Base-by-base conservation (phyloP, 2,329 filamentous ascomycete species). In the Chaetomium sp. region DNA sequence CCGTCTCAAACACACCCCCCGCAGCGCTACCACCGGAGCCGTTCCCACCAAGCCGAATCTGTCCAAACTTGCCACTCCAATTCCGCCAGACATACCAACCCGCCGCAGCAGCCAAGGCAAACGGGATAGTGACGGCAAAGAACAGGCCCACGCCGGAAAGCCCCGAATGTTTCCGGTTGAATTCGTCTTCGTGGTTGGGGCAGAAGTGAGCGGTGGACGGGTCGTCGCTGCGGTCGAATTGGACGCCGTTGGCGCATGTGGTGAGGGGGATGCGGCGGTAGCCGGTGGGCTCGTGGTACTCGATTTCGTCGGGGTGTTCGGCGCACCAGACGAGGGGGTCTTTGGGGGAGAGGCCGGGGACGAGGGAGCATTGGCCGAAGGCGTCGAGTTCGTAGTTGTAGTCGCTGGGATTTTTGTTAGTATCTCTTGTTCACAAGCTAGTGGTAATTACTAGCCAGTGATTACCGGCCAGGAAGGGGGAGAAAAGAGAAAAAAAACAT, bases 181-280 rank as follows among this genome's bases (percentile, higher is more conserved):
- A 97, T 64, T 96, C 88, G 11, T 91, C 79, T 69, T 96, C 88
- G 63, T 92, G 85, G 51, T 86, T 86, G 0, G 84, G 81, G 70
- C 94, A 99, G 1, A 87, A 73, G 49, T 82, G 76, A 1, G 82
- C 71, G 8, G 75, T 70, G 36, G 79, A 76, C 11, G 77, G 80
- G 70, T 86, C 85, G 69, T 27, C 19, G 19, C 19, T 27, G 19
- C 19, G 19, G 19, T 96, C 91, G 48, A 88, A 76, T 65, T 92
- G 85, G 4, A 72, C 72, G 43, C 92, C 94, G 38, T 85, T 89
- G 44, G 79, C 62, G 70, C 95, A 99, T 0, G 91, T 97, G 0
- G 90, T 91, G 49, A 96, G 80, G 0, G 91, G 92, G 55, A 99
- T 89, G 55, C 86, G 86, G 51, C 94, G 88, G 75, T 95, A 97